Evolutionary conservation across 768 basidiomycete genomes (phyloP).

Genomic region (Mycena galopus): DNA sequence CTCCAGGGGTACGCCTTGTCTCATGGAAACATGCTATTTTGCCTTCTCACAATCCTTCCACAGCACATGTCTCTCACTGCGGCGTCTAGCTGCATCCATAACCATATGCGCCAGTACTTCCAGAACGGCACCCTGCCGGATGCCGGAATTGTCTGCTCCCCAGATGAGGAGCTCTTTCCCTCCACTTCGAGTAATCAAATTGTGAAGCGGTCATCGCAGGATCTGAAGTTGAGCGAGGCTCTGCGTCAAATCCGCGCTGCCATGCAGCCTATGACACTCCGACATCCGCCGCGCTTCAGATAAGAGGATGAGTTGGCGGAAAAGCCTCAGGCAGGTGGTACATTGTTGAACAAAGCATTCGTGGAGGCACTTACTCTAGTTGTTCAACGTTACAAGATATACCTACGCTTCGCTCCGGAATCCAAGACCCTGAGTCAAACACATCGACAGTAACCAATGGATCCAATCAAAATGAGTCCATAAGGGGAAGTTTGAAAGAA

Average conservation of each 20-base stretch:
- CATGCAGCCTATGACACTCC: background rate
- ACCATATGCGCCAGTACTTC: slow-evolving; percentile 21
- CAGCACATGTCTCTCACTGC: slow-evolving; percentile 52
- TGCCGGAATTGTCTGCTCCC: slow-evolving; percentile 12
- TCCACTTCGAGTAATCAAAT: slow-evolving; percentile 1
- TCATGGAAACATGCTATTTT: background rate
- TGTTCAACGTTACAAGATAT: too few relatives aligned
- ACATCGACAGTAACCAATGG: too few relatives aligned
- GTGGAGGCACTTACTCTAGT: too few relatives aligned
- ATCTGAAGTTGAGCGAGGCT: background rate
- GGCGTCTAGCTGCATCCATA: slow-evolving; percentile 49
- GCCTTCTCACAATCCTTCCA: background rate
- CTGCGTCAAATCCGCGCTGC: background rate
- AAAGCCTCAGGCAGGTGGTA: too few relatives aligned
- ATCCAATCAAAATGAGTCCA: too few relatives aligned
- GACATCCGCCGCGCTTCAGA: too few relatives aligned
- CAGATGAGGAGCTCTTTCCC: slow-evolving; percentile 21
- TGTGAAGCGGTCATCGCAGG: background rate
- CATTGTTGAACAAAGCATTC: too few relatives aligned
- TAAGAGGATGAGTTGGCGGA: too few relatives aligned
- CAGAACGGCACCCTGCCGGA: slow-evolving; percentile 23
- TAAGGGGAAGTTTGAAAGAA: too few relatives aligned
- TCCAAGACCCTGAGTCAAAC: too few relatives aligned
- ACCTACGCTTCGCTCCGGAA: too few relatives aligned
- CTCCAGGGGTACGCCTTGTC: slow-evolving; percentile 5